These are phyloP conservation scores for Strigomonas culicis DNA, from an alignment of 208 protist species.

Conservation along the genomic window DNA sequence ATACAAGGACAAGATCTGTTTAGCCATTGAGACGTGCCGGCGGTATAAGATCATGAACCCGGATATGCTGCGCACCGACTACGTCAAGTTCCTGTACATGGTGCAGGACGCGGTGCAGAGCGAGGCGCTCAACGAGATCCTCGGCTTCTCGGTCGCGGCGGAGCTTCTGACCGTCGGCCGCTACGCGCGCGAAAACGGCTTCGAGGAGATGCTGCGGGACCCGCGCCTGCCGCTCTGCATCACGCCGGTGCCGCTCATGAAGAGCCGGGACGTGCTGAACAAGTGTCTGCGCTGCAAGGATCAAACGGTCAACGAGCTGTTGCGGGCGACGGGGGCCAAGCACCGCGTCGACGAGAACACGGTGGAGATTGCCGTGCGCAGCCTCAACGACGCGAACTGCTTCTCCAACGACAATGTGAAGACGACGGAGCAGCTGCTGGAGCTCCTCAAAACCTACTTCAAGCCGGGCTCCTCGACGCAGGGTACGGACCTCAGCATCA, in stretches of 20 bases:
- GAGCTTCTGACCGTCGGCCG: slow-evolving; percentile 75
- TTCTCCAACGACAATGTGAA: slow-evolving; percentile 89
- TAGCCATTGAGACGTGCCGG: slow-evolving; percentile 78
- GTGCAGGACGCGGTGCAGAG: slow-evolving; percentile 87
- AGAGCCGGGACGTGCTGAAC: slow-evolving; percentile 64
- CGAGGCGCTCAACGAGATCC: slow-evolving; percentile 52
- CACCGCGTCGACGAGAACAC: slow-evolving; percentile 31
- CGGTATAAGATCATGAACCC: slow-evolving; percentile 96
- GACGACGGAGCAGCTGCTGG: slow-evolving; percentile 62
- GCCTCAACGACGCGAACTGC: slow-evolving; percentile 89
- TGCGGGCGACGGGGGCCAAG: slow-evolving; percentile 50
- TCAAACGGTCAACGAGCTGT: slow-evolving; percentile 56
- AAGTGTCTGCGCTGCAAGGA: slow-evolving; percentile 86
- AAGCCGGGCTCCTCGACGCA: slow-evolving; percentile 34
- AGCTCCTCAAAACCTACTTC: slow-evolving; percentile 79
- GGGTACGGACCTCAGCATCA: slow-evolving; percentile 69
- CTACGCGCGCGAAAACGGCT: slow-evolving; percentile 43
- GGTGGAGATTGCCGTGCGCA: slow-evolving; percentile 80
- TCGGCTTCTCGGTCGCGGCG: slow-evolving; percentile 75
- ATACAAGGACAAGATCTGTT: slow-evolving; percentile 60
- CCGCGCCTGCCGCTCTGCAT: slow-evolving; percentile 76
- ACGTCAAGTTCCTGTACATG: slow-evolving; percentile 93
- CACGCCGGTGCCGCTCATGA: slow-evolving; percentile 85
- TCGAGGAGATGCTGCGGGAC: slow-evolving; percentile 68
- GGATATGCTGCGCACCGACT: slow-evolving; percentile 90